Conservation (phyloP, 2,329 filamentous ascomycete genomes). For the Didymella exigua region DNA sequence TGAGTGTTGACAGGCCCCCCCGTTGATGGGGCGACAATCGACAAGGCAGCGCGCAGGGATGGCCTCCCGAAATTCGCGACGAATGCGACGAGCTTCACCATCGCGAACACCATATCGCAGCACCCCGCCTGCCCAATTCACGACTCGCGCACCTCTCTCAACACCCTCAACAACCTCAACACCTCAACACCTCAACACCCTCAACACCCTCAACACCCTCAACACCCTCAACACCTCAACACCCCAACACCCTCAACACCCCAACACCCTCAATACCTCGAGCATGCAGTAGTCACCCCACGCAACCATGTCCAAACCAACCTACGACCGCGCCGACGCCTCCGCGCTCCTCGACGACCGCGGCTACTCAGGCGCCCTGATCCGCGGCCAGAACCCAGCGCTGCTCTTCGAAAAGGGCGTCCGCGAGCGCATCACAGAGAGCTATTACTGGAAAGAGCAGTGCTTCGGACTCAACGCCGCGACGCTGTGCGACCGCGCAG, state of each 20-base stretch:
- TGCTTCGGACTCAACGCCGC: slow-evolving; percentile 91
- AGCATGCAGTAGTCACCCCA: slow-evolving; percentile 3
- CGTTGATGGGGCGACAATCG: slow-evolving; percentile 37
- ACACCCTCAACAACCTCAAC: too few species aligned
- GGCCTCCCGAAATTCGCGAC: slow-evolving; percentile 21
- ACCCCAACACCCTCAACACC: too few species aligned
- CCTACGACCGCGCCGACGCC: slow-evolving; percentile 77
- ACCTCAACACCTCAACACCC: too few species aligned
- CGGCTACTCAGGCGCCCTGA: slow-evolving; percentile 75
- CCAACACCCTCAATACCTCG: neutral
- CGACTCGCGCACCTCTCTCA: neutral
- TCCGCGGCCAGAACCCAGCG: slow-evolving; percentile 92
- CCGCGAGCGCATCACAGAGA: slow-evolving; percentile 91
- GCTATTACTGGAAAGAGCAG: slow-evolving; percentile 98
- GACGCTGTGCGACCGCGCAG: slow-evolving; percentile 83
- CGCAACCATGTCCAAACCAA: slow-evolving; percentile 46
- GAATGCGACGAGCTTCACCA: slow-evolving; percentile 3
- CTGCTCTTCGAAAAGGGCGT: slow-evolving; percentile 95
- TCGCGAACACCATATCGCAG: neutral
- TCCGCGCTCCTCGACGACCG: slow-evolving; percentile 82
- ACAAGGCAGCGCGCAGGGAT: slow-evolving; percentile 24
- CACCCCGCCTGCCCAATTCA: neutral
- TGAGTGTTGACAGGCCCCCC: slow-evolving; percentile 19
- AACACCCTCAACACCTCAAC: too few species aligned
- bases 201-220: too few species aligned